phyloP scores from a whole-genome alignment of 805 yeast genomes.

The Schwanniomyces pseudopolymorphus region DNA sequence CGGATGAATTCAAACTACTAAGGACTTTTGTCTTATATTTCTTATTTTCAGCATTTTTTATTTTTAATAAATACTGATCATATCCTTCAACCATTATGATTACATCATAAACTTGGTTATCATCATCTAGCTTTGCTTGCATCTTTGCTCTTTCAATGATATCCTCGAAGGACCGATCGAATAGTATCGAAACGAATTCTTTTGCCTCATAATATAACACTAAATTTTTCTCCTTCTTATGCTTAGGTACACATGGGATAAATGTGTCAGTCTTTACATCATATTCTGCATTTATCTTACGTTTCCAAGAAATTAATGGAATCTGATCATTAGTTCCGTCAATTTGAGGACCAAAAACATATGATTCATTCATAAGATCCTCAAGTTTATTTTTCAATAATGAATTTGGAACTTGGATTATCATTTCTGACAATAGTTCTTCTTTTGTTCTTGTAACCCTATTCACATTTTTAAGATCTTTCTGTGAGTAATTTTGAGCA shows the following conservation, averaged over 20 bases:
- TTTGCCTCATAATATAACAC: conserved; percentile 49
- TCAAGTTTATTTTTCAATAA: conserved; percentile 25
- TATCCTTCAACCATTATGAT: conserved; percentile 50
- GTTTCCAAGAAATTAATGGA: conserved; percentile 53
- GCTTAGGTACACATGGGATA: conserved; percentile 47
- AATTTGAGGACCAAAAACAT: conserved; percentile 9
- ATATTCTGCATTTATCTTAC: conserved; percentile 50
- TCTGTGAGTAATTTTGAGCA: conserved; percentile 16
- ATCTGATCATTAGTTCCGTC: conserved; percentile 23
- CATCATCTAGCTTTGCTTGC: neutral
- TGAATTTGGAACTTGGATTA: conserved; percentile 37
- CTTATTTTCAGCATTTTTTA: conserved; percentile 47
- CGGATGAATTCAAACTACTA: conserved; percentile 10
- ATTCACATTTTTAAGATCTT: conserved; percentile 36
- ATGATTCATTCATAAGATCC: conserved; percentile 12
- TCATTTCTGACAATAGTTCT: conserved; percentile 52
- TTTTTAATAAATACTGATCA: conserved; percentile 43
- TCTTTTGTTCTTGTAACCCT: conserved; percentile 43
- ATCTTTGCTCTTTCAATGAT: conserved; percentile 1
- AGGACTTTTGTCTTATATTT: conserved; percentile 40
- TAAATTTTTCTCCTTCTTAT: conserved; percentile 43
- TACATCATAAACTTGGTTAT: conserved; percentile 15
- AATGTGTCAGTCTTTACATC: conserved; percentile 50
- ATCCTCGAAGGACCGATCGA: conserved; percentile 9
- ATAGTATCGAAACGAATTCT: conserved; percentile 33